Base-by-base conservation (phyloP, 1,139 yeast genomes). In the Taphrina communis region DNA sequence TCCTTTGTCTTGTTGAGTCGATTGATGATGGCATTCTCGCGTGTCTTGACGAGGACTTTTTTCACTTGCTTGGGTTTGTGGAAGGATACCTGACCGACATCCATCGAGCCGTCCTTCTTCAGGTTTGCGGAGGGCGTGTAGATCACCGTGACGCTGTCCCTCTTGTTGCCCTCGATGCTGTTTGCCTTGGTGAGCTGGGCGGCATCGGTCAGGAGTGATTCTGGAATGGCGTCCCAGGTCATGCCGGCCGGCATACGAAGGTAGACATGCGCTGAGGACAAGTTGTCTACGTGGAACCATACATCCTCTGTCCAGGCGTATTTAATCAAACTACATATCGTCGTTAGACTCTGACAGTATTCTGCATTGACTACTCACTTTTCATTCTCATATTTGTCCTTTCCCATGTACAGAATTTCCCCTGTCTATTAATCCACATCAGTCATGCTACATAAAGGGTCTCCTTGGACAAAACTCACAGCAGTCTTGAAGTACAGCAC, bases 261-360 rank as follows among this genome's bases (percentile, higher is more conserved):
- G 74, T 90, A 90, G n/a, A 90, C 83, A 76, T 90, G 96, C 0
- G 95, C 96, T 56, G 93, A 88, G 11, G 93, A 87, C 68, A 86
- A 82, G 73, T 88, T 88, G 74, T 89, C 95, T 8, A 88, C 93
- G 77, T 90, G 96, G 75, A 90, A 90, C 95, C 97, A 90, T 8
- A 89, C 80, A 75, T 89, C 89, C 70, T 84, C 85, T 17, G 87
- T 87, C 73, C 85, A 83, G 0, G 94, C 91, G 75, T 86, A 83
- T 75, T 86, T 86, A 70, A 90, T 88, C 70, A 90, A 79, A 36
- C 62, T 58, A 4, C 17, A 44, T 11, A 25, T 21, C 17, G n/a
- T 19, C 4, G 51, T 46, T 21, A 46, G 51, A n/a, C 11, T 2
- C 8, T 25, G 31, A 25, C 31, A 12, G 5, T 19, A 44, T n/a